Evolutionary conservation across 2,329 filamentous ascomycete species (phyloP).

Genomic region (Nemania sp.): DNA sequence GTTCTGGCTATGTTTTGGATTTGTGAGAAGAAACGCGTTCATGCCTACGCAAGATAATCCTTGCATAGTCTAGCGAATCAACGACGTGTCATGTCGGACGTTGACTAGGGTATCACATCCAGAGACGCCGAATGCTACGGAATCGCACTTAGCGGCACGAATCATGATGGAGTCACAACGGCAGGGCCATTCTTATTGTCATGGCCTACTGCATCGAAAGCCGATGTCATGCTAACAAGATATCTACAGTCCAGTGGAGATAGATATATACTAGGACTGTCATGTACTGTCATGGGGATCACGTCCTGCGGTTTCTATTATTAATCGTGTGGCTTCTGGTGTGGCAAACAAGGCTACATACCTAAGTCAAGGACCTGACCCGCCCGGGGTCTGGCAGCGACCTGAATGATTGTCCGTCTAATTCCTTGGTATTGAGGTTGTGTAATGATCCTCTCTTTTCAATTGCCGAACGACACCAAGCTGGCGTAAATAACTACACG

Average conservation of each 20-base stretch:
- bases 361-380: neutral
- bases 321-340: neutral
- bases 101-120: no score
- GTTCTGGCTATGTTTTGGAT: slow-evolving; percentile 35
- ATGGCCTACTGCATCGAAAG: neutral
- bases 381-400: neutral
- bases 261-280: no score
- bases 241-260: no score
- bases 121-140: slow-evolving; percentile 27
- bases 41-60: slow-evolving; percentile 25
- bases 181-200: neutral
- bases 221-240: neutral
- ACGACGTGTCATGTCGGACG: slow-evolving; percentile 31
- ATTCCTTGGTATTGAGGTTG: slow-evolving; percentile 7
- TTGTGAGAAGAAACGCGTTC: slow-evolving; percentile 37
- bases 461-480: neutral
- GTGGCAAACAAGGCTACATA: no score
- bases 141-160: no score
- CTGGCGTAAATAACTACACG: neutral
- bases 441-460: neutral
- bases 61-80: slow-evolving; percentile 34
- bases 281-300: neutral
- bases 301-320: neutral
- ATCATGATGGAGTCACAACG: neutral
- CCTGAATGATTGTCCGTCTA: neutral